Evolutionary conservation across 2,329 filamentous ascomycete species (phyloP).

Genomic region (Plenodomus biglobosus): DNA sequence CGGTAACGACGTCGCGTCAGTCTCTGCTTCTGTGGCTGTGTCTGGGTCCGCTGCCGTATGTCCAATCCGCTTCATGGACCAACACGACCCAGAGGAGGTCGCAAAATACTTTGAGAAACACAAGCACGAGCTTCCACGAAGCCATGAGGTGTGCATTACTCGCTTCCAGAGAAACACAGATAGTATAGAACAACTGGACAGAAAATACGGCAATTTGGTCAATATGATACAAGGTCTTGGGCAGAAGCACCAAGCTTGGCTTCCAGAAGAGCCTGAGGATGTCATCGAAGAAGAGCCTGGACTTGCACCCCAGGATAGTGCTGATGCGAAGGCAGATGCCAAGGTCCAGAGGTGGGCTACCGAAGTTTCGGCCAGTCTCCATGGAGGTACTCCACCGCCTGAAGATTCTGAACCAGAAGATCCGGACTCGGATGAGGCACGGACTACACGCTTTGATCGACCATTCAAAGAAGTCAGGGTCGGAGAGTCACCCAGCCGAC

Average conservation of each 20-base stretch:
- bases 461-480: constrained; percentile 87
- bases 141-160: constrained; percentile 88
- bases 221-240: constrained; percentile 94
- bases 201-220: constrained; percentile 88
- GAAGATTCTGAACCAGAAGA: constrained; percentile 40
- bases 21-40: constrained; percentile 48
- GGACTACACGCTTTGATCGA: constrained; percentile 77
- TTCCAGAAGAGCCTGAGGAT: constrained; percentile 60
- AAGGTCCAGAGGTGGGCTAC: constrained; percentile 87
- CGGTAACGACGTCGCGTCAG: constrained; percentile 49
- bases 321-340: constrained; percentile 58
- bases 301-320: constrained; percentile 48
- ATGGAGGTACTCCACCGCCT: constrained; percentile 44
- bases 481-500: constrained; percentile 87
- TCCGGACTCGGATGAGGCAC: constrained; percentile 56
- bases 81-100: constrained; percentile 90
- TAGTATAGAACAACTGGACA: constrained; percentile 83
- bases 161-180: constrained; percentile 85
- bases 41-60: constrained; percentile 64
- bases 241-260: constrained; percentile 82
- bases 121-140: constrained; percentile 91
- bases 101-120: constrained; percentile 92
- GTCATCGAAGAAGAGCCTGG: constrained; percentile 52
- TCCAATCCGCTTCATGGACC: constrained; percentile 88
- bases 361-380: constrained; percentile 63